Evolutionary conservation across 208 protist species (phyloP).

Genomic region (Wallacemonas sp.): DNA sequence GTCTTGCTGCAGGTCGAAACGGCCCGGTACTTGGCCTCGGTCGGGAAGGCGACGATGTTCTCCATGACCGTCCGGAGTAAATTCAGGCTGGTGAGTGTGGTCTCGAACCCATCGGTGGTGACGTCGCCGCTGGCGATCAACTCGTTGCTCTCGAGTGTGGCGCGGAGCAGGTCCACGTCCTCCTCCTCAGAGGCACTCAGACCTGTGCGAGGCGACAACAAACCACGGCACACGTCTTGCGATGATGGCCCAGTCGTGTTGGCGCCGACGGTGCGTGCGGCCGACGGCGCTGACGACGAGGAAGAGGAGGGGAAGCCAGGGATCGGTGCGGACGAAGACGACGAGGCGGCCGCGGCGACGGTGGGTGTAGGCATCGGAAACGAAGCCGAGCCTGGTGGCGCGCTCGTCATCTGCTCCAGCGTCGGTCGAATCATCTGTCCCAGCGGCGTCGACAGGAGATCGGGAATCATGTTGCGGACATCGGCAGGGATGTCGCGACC

Average conservation of each 20-base stretch:
- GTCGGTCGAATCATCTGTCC: constrained; percentile 78
- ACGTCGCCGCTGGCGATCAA: constrained; percentile 27
- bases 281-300: neutral
- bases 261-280: too few species aligned
- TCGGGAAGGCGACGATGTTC: constrained; percentile 62
- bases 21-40: constrained; percentile 51
- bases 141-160: constrained; percentile 77
- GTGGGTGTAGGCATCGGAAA: neutral
- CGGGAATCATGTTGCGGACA: constrained; percentile 76
- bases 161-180: constrained; percentile 47
- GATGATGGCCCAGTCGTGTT: too few species aligned
- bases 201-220: constrained; percentile 28
- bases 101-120: constrained; percentile 41
- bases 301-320: constrained; percentile 2
- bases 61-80: constrained; percentile 45
- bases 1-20: constrained; percentile 58
- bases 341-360: constrained; percentile 1
- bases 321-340: neutral
- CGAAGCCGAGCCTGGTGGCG: neutral
- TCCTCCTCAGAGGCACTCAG: constrained; percentile 69
- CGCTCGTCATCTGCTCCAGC: constrained; percentile 70
- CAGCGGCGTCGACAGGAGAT: constrained; percentile 77
- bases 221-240: constrained; percentile 16
- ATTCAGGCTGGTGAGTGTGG: constrained; percentile 39
- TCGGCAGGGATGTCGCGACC: constrained; percentile 58